Conservation (phyloP, 352 stramenopile species). For the Phytophthora pisi region DNA sequence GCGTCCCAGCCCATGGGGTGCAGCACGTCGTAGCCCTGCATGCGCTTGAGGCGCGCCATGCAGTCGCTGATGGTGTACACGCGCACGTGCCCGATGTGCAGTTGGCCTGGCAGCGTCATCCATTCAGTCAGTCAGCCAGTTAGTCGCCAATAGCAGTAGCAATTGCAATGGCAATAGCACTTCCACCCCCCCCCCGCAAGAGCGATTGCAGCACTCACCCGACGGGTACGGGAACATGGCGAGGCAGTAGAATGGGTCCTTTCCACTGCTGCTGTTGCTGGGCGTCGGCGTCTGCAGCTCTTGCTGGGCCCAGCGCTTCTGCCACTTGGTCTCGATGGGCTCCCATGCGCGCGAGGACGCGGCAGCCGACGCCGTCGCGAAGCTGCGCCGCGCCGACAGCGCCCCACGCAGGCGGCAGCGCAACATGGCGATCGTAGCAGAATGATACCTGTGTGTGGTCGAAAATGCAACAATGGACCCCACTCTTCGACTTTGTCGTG, state of each 20-base stretch:
- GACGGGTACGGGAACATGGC: slow-evolving; percentile 99
- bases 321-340: slow-evolving; percentile 74
- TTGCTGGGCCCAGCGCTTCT: slow-evolving; percentile 59
- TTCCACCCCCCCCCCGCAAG: too few relatives aligned
- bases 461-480: too few relatives aligned
- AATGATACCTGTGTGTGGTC: background rate
- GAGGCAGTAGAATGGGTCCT: slow-evolving; percentile 89
- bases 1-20: slow-evolving; percentile 99
- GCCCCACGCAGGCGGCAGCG: slow-evolving; percentile 21
- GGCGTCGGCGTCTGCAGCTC: slow-evolving; percentile 6
- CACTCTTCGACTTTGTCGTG: too few relatives aligned
- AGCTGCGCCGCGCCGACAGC: slow-evolving; percentile 19
- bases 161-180: too few relatives aligned
- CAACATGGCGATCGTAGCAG: slow-evolving; percentile 17
- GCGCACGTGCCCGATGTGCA: slow-evolving; percentile 99
- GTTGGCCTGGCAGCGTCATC: slow-evolving; percentile 39
- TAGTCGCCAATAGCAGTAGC: too few relatives aligned
- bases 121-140: background rate
- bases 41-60: slow-evolving; percentile 96
- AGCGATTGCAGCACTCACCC: slow-evolving; percentile 10
- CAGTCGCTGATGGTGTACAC: slow-evolving; percentile 99
- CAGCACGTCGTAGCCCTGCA: slow-evolving; percentile 97
- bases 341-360: slow-evolving; percentile 42
- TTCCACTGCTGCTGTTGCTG: slow-evolving; percentile 11
- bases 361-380: slow-evolving; percentile 21